phyloP scores from a whole-genome alignment of 176 grass and related monocot genomes.

The Musa schizocarpa region DNA sequence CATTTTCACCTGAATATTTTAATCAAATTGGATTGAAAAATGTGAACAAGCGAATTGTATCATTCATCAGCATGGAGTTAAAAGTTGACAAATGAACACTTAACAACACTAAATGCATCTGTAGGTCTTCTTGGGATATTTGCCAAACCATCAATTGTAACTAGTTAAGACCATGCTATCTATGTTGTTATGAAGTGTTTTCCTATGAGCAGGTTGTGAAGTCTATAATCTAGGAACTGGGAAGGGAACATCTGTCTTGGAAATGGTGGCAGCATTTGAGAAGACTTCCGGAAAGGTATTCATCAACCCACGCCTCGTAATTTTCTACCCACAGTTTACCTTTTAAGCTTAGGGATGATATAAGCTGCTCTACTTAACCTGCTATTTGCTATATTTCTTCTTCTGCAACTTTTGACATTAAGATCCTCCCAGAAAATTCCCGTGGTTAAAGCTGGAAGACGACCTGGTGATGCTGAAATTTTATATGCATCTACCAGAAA shows the following conservation, averaged over 20 bases:
- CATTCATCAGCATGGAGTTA: too few relatives aligned
- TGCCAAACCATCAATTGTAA: too few relatives aligned
- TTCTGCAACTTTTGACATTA: neutral
- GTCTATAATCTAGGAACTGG: slow-evolving; percentile 12
- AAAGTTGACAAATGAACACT: too few relatives aligned
- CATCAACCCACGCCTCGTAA: neutral
- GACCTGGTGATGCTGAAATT: slow-evolving; percentile 26
- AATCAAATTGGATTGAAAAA: too few relatives aligned
- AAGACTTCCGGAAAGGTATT: slow-evolving; percentile 2
- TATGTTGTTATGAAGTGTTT: neutral
- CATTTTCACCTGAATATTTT: too few relatives aligned
- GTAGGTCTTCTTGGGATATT: too few relatives aligned
- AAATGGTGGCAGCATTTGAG: slow-evolving; percentile 4
- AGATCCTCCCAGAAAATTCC: slow-evolving; percentile 24
- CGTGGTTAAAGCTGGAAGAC: slow-evolving; percentile 17
- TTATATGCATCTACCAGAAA: slow-evolving; percentile 25
- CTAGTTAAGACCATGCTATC: neutral
- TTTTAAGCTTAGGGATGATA: neutral
- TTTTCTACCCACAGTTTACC: neutral
- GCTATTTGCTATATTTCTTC: too few relatives aligned
- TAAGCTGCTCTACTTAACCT: neutral
- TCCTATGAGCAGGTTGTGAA: neutral
- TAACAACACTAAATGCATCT: too few relatives aligned
- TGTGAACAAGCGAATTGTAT: too few relatives aligned
- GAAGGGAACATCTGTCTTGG: neutral